A percentile compares a stretch with the other conserved stretches of the same genome.
Evolutionary conservation across 352 stramenopile genomes (phyloP).

Genomic region (Phytophthora sojae): DNA sequence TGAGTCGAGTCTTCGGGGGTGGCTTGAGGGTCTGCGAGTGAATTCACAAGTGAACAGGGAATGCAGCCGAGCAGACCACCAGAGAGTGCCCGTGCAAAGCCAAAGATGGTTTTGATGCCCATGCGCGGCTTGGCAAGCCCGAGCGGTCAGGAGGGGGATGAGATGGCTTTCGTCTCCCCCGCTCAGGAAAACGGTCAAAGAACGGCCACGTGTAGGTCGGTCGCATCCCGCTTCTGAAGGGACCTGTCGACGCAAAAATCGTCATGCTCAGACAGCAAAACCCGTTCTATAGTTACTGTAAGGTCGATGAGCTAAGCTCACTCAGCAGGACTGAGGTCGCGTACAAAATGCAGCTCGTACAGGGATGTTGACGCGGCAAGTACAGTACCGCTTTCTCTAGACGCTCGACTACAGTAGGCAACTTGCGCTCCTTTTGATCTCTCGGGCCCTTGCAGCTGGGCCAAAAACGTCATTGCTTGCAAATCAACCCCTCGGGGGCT

Average conservation of each 20-base stretch:
- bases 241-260: neutral
- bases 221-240: neutral
- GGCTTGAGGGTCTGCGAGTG: neutral
- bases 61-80: neutral
- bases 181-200: neutral
- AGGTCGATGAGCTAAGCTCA: too few species aligned
- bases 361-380: too few species aligned
- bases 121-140: too few species aligned
- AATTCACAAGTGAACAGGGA: constrained; percentile 10
- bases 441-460: neutral
- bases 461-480: neutral
- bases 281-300: too few species aligned
- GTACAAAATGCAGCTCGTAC: too few species aligned
- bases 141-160: neutral
- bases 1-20: neutral
- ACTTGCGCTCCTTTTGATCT: neutral
- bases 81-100: neutral
- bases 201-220: neutral
- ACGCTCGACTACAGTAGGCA: too few species aligned
- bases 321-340: too few species aligned
- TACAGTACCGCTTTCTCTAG: neutral
- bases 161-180: neutral
- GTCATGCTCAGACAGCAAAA: neutral
- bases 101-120: neutral
- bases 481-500: neutral